Evolutionary conservation across 2,329 filamentous ascomycete species (phyloP).

Genomic region (Alternaria sp.): DNA sequence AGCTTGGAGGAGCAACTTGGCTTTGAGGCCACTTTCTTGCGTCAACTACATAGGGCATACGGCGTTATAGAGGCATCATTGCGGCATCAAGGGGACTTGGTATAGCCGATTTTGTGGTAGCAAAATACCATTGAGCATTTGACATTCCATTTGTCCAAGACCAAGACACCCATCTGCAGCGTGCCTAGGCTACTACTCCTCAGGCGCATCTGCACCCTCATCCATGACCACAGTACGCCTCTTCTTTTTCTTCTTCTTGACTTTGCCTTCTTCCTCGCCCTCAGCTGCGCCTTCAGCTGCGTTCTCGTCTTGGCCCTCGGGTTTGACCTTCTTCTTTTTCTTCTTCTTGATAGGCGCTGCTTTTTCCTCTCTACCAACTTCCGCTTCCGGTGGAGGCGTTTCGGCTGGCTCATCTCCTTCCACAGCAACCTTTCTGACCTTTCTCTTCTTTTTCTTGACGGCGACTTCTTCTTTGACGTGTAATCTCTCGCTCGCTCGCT

Average conservation of each 20-base stretch:
- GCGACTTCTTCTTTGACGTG: constrained; percentile 72
- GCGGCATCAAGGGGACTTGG: background rate
- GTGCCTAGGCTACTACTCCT: constrained; percentile 11
- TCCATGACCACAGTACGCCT: constrained; percentile 46
- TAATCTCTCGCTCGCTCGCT: constrained; percentile 77
- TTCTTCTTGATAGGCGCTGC: constrained; percentile 40
- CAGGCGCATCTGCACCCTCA: constrained; percentile 19
- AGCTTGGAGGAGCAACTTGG: background rate
- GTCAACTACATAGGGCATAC: constrained; percentile 2
- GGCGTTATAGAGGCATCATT: constrained; percentile 4
- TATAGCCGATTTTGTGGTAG: constrained; percentile 1
- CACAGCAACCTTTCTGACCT: constrained; percentile 54
- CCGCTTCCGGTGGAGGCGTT: constrained; percentile 39
- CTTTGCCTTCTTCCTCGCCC: constrained; percentile 42
- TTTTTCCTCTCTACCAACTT: constrained; percentile 16
- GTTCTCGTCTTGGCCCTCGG: constrained; percentile 22
- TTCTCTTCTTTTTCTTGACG: constrained; percentile 67
- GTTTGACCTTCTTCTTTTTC: constrained; percentile 53
- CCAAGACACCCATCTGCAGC: background rate
- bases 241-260: constrained; percentile 53
- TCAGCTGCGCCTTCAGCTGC: constrained; percentile 21
- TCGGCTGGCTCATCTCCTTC: constrained; percentile 63
- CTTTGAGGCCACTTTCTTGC: background rate
- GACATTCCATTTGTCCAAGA: background rate
- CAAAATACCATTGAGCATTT: background rate